Percentiles rank a stretch among this genome's conserved stretches.
Evolutionary conservation across 768 basidiomycete species (phyloP).

Genomic region (Paxillus involutus): DNA sequence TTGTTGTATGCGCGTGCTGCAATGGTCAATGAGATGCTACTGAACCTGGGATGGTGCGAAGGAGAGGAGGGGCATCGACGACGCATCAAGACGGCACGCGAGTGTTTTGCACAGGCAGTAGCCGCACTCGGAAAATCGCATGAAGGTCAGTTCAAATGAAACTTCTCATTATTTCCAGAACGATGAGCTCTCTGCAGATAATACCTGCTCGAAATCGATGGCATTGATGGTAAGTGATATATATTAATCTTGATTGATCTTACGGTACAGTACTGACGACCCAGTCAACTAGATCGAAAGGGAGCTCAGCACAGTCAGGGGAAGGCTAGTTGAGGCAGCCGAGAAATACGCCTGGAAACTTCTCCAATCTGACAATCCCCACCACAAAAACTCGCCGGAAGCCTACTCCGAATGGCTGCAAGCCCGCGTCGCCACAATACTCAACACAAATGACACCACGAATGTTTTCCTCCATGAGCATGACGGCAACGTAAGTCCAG

Average conservation of each 20-base stretch:
- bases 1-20: background rate
- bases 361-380: background rate
- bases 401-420: background rate
- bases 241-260: background rate
- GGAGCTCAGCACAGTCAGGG: background rate
- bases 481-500: background rate
- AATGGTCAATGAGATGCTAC: background rate
- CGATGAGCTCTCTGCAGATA: background rate
- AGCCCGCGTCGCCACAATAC: background rate
- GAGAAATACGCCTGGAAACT: background rate
- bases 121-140: background rate
- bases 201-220: background rate
- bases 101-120: background rate
- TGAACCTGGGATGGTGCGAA: background rate
- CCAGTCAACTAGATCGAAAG: background rate
- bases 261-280: background rate
- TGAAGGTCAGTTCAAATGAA: background rate
- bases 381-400: background rate
- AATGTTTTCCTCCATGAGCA: background rate
- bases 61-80: background rate
- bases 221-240: background rate
- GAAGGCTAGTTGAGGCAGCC: background rate
- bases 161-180: background rate
- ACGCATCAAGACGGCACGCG: background rate
- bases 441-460: background rate